A percentile compares a stretch with the other conserved stretches of the same genome.
Conservation (phyloP, 202 grass and related monocot genomes). For the Schoenoplectus tabernaemontani region DNA sequence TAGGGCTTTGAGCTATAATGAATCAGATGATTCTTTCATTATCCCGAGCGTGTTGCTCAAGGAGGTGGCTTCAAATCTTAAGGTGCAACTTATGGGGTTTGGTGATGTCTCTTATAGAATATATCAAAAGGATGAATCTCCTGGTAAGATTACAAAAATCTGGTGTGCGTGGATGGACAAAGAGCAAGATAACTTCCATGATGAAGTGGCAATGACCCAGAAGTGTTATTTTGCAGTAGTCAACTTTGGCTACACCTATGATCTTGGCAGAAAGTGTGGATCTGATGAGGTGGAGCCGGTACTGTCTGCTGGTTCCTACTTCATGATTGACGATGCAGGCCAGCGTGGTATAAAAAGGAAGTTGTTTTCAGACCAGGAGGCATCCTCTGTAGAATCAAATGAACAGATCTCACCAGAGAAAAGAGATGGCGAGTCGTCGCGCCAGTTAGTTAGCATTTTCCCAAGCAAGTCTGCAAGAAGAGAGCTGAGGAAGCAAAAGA, state of each 20-base stretch:
- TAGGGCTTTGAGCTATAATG: slow-evolving; percentile 20
- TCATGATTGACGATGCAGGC: slow-evolving; percentile 70
- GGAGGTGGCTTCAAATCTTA: slow-evolving; percentile 48
- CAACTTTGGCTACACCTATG: slow-evolving; percentile 76
- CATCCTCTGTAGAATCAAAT: slow-evolving; percentile 54
- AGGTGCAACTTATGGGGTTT: slow-evolving; percentile 55
- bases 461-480: slow-evolving; percentile 56
- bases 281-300: slow-evolving; percentile 53
- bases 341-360: slow-evolving; percentile 65
- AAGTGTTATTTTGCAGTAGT: slow-evolving; percentile 71
- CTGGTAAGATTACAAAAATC: slow-evolving; percentile 60
- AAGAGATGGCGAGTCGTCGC: slow-evolving; percentile 26
- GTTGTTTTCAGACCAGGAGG: slow-evolving; percentile 90
- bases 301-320: slow-evolving; percentile 66
- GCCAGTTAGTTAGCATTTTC: slow-evolving; percentile 36
- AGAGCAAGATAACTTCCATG: slow-evolving; percentile 34
- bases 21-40: slow-evolving; percentile 34
- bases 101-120: slow-evolving; percentile 72
- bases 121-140: slow-evolving; percentile 36
- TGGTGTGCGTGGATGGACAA: slow-evolving; percentile 93
- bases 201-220: slow-evolving; percentile 8
- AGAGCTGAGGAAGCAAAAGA: slow-evolving; percentile 82
- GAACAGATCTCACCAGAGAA: slow-evolving; percentile 28
- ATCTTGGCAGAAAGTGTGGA: slow-evolving; percentile 74
- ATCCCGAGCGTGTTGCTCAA: slow-evolving; percentile 75